Base-by-base conservation (phyloP, 1,284 basidiomycete species). In the Apiotrichum brassicae region DNA sequence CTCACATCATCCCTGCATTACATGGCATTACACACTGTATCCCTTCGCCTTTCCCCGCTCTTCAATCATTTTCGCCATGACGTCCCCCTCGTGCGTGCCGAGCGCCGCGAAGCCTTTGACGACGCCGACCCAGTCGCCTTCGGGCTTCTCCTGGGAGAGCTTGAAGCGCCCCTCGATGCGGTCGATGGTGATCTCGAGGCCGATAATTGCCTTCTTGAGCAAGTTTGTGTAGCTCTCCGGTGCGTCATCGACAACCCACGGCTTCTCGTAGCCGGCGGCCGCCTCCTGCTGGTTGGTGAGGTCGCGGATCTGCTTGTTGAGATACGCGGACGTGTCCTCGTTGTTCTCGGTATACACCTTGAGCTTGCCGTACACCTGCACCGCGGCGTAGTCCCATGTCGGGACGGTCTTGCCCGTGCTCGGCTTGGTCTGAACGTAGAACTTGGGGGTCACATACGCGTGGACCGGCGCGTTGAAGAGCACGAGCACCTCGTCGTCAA, bases 91-190 rank as follows among this genome's bases (percentile, higher is more conserved):
- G 14, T 56, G 53, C 0, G 63, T 67, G 1, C 62, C 65, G 7
- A 68, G 36, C 1, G 32, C 46, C 22, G 45, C 53, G 51, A 76
- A 71, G 0, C 74, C 75, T 1, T 67, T 49, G 0, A 75, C 61
- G 1, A 76, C 72, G 2, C 75, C 74, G 16, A 49, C 8, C 53
- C 70, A 62, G 59, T 76, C 75, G 1, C 59, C 70, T 23, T 61
- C 57, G 1, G n/a, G 26, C 44, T 53, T 61, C 49, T 76, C 75
- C 57, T 74, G 72, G 22, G 60, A 64, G 57, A 76, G 64, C 58
- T 76, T 76, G 59, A 66, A 70, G 43, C 72, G 64, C 8, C 73
- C 72, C 43, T 74, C 75, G 3, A 76, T 61, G 37, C 63, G 57
- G 5, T 49, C 63, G 16, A 76, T 61, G 20, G 53, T 55, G 25